Evolutionary conservation across 2,329 filamentous ascomycete genomes (phyloP), one percentile per base, ranked within the genome.

Genomic region (Beauveria bassiana): DNA sequence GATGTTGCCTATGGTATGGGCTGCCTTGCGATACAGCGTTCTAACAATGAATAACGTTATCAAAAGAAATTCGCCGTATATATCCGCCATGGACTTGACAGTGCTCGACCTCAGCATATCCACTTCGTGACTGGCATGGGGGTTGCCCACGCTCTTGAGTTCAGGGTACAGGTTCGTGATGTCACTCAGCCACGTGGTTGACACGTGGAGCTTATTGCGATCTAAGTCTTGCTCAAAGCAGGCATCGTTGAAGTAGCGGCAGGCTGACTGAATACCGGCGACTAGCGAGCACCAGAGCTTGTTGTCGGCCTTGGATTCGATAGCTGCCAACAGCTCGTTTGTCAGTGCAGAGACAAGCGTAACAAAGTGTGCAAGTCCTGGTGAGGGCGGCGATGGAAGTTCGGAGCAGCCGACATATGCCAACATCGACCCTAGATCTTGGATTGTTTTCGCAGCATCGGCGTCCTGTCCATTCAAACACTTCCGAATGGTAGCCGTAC

Each of bases 401-500:
- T 75, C 71, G 1, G 79, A 81, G 67, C 79, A 82, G 31, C 79
- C 79, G 53, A 84, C 72, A 59, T 77, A 80, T 3, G 78, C 78
- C 3, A 85, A 65, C 2, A 79, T 73, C 10, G 74, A 73, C 4
- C 79, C 72, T 2, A 81, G 70, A 31, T 68, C 68, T 34, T 72
- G 70, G 5, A 78, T 70, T 9, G 65, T 66, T 47, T 70, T 65
- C 5, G 66, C 65, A 5, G 68, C 66, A 10, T 71, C 67, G 1
- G 64, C 38, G 10, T 59, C 62, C 5, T 65, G 62, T 14, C 58
- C 57, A 4, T 65, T 58, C 60, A 70, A 68, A 45, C 66, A 68
- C 2, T 64, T 53, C 12, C 67, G 69, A 26, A 74, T 66, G 7
- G 70, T 64, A 3, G 61, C 57, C 16, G 71, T 65, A 5, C 67